phyloP scores from a whole-genome alignment of 139 green algal genomes.

The Volvox reticuliferus region DNA sequence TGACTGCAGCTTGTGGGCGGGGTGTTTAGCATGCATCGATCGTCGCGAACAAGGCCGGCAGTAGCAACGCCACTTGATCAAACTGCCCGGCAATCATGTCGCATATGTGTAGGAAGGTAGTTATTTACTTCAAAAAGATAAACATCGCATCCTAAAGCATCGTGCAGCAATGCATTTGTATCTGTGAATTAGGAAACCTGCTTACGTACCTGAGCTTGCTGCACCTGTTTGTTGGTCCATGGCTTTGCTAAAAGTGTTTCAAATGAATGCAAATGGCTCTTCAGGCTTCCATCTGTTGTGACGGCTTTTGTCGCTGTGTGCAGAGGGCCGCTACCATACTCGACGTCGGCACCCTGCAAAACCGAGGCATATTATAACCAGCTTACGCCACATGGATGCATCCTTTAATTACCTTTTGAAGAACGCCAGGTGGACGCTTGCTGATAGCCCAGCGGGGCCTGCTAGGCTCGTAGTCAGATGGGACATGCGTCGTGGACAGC shows the following conservation, averaged over 20 bases:
- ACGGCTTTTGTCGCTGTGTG: conserved; percentile 23
- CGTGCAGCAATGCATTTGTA: no score
- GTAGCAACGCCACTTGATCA: neutral
- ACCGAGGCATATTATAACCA: neutral
- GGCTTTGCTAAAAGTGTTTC: neutral
- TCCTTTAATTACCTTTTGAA: neutral
- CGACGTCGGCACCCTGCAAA: neutral
- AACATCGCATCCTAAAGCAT: no score
- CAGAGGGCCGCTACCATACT: neutral
- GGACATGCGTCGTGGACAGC: conserved; percentile 7
- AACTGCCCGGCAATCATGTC: no score
- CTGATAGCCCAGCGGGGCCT: neutral
- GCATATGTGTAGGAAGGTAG: no score
- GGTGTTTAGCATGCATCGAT: no score
- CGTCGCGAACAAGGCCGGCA: neutral
- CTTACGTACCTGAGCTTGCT: conserved; percentile 20
- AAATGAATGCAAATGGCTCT: neutral
- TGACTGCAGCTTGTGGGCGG: no score
- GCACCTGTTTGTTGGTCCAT: conserved; percentile 13
- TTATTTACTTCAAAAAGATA: no score
- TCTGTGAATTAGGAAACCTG: no score
- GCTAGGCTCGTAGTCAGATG: neutral
- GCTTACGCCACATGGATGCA: neutral
- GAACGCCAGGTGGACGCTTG: neutral
- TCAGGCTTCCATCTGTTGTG: neutral